A percentile compares a stretch with the other conserved stretches of the same genome.
Evolutionary conservation across 108 stramenopile species (phyloP).

Genomic region (Nannochloropsis gaditana): DNA sequence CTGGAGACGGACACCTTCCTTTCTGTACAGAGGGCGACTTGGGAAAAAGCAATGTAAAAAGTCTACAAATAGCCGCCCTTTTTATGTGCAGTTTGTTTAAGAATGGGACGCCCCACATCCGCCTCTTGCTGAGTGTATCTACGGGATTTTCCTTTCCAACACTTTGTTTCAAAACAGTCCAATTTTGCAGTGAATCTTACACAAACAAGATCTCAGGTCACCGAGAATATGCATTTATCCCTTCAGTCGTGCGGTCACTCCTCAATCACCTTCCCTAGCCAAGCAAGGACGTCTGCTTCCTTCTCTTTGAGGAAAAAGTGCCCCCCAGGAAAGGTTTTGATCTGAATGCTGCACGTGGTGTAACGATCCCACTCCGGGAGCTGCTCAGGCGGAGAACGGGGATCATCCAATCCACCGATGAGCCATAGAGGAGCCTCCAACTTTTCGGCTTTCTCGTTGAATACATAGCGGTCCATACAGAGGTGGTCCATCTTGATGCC

Average conservation of each 20-base stretch:
- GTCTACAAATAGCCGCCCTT: no score
- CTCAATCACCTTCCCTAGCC: slow-evolving; percentile 5
- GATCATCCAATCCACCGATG: slow-evolving; percentile 1
- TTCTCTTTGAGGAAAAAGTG: slow-evolving; percentile 18
- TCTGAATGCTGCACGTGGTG: slow-evolving; percentile 5
- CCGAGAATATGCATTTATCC: no score
- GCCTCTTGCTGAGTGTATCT: no score
- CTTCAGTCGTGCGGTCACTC: not conserved
- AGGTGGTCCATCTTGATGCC: not conserved
- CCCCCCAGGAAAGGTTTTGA: not conserved
- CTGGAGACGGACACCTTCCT: no score
- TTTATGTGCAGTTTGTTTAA: no score
- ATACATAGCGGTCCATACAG: not conserved
- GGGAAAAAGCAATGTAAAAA: no score
- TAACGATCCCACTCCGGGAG: not conserved
- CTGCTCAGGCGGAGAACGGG: slow-evolving; percentile 8
- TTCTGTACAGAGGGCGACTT: no score
- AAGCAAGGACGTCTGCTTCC: not conserved
- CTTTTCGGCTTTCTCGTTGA: not conserved
- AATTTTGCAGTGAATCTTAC: no score
- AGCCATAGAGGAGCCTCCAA: not conserved
- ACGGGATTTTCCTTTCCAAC: no score
- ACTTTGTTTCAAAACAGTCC: no score
- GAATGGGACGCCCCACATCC: no score
- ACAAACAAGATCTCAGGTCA: no score